Percentiles rank a stretch among this genome's conserved stretches.
phyloP scores from a whole-genome alignment of 202 grass and related monocot genomes.

The Musa balbisiana region DNA sequence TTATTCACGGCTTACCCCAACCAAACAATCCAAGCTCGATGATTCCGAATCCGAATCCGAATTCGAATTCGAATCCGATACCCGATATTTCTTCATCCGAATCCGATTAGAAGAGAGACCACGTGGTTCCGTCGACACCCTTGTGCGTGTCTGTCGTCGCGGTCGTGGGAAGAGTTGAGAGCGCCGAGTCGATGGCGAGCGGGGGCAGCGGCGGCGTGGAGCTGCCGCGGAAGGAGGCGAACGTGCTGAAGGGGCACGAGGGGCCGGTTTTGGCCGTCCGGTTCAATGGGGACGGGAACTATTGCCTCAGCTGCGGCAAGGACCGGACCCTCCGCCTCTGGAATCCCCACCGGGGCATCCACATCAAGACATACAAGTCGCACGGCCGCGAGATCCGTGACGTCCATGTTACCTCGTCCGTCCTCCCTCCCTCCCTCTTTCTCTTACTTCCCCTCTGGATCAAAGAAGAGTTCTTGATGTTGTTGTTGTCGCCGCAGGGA shows the following conservation, averaged over 20 bases:
- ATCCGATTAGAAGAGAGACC: no score
- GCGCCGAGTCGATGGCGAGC: background rate
- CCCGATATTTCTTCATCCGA: no score
- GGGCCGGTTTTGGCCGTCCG: constrained; percentile 80
- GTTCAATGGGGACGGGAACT: constrained; percentile 81
- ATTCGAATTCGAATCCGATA: no score
- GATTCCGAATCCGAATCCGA: no score
- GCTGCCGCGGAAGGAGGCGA: constrained; percentile 45
- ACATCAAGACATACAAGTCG: constrained; percentile 87
- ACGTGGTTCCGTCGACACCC: no score
- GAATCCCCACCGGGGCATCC: constrained; percentile 83
- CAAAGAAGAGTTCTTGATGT: background rate
- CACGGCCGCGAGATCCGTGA: constrained; percentile 93
- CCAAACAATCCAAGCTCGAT: no score
- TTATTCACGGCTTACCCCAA: no score
- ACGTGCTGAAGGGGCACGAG: constrained; percentile 62
- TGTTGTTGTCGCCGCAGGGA: constrained; percentile 34
- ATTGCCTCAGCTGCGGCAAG: constrained; percentile 96
- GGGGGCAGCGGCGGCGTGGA: background rate
- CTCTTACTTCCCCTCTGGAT: background rate
- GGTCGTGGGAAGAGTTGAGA: no score
- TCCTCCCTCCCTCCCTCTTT: background rate
- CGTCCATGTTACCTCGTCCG: constrained; percentile 66
- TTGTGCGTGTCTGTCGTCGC: no score
- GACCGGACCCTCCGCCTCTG: constrained; percentile 85